phyloP scores from a whole-genome alignment of 441 rosid genomes.

The Populus hybrid region DNA sequence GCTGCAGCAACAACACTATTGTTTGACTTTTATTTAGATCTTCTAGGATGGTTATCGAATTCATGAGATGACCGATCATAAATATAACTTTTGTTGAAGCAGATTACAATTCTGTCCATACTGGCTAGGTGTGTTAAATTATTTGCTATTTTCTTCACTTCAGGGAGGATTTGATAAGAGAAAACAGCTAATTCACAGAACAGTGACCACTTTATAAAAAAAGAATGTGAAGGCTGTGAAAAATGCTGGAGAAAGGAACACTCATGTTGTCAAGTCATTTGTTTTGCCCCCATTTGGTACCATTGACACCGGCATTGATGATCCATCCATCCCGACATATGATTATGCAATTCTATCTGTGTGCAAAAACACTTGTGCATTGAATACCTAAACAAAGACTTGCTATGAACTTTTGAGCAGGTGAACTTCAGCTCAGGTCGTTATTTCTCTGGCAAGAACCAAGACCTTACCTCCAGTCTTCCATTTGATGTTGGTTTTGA shows the following conservation, averaged over 20 bases:
- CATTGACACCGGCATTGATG: neutral
- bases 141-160: neutral
- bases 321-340: neutral
- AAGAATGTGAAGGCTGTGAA: neutral
- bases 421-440: slow-evolving; percentile 98
- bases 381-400: slow-evolving; percentile 3
- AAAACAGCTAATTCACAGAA: neutral
- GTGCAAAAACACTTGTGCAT: neutral
- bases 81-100: neutral
- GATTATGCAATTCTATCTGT: neutral
- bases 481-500: slow-evolving; percentile 99
- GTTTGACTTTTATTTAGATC: neutral
- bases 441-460: slow-evolving; percentile 56
- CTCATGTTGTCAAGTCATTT: slow-evolving; percentile 4
- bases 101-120: neutral
- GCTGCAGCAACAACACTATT: neutral
- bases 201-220: neutral
- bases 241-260: neutral
- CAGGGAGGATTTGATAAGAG: neutral
- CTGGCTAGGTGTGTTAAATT: neutral
- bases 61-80: neutral
- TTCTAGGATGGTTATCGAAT: neutral
- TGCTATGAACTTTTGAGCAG: slow-evolving; percentile 34
- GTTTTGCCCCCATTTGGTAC: neutral
- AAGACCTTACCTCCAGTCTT: slow-evolving; percentile 46